phyloP scores from a whole-genome alignment of 768 basidiomycete genomes.

The Pluteus cervinus region DNA sequence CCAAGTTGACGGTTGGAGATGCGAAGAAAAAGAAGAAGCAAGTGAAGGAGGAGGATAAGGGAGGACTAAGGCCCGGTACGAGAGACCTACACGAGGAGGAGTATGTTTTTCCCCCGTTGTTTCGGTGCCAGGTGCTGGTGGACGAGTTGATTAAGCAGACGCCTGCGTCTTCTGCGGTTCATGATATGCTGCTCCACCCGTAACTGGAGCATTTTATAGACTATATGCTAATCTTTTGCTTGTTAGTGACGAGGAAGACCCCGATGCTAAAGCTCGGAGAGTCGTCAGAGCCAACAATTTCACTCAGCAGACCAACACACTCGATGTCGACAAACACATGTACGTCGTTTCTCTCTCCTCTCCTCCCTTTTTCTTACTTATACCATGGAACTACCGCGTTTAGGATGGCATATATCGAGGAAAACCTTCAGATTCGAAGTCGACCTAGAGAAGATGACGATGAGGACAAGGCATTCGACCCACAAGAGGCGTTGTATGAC shows the following conservation, averaged over 20 bases:
- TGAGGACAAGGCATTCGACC: constrained; percentile 46
- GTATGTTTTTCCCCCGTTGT: constrained; percentile 30
- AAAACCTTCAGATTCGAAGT: constrained; percentile 77
- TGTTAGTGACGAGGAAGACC: constrained; percentile 54
- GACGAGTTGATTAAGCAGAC: too few relatives aligned
- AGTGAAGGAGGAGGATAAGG: constrained; percentile 40
- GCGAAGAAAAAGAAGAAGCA: constrained; percentile 64
- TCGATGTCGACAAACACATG: constrained; percentile 99
- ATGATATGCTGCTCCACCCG: too few relatives aligned
- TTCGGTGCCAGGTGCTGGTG: too few relatives aligned
- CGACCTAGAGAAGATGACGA: constrained; percentile 45
- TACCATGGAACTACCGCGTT: not conserved
- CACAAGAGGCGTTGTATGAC: constrained; percentile 73
- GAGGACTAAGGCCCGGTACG: constrained; percentile 50
- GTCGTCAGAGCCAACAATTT: constrained; percentile 87
- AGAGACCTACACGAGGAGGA: constrained; percentile 49
- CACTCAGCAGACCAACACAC: constrained; percentile 91
- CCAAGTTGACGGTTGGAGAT: constrained; percentile 83
- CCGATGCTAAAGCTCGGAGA: constrained; percentile 64
- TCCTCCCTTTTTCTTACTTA: not conserved
- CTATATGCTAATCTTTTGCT: not conserved
- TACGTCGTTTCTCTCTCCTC: constrained; percentile 29
- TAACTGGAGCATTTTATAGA: too few relatives aligned
- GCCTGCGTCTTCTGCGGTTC: too few relatives aligned
- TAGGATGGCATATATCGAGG: constrained; percentile 98